Conservation (phyloP, 2,329 filamentous ascomycete species). For the Xylaria sp. region DNA sequence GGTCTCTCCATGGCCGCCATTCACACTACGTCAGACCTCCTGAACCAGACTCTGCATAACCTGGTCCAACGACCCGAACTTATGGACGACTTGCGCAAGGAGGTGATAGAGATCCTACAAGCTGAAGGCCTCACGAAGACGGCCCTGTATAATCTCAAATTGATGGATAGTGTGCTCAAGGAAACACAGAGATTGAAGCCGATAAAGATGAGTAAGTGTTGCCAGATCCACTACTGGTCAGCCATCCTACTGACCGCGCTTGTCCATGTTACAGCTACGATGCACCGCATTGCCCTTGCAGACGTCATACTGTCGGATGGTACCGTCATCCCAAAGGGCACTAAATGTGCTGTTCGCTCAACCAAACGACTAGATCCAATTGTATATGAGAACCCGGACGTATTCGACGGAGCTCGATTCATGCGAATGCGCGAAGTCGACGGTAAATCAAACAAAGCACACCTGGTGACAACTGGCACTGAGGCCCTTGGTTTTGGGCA, state of each 20-base stretch:
- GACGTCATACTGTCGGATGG: slow-evolving; percentile 32
- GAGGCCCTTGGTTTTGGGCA: slow-evolving; percentile 45
- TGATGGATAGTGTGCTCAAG: slow-evolving; percentile 47
- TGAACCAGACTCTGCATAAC: slow-evolving; percentile 47
- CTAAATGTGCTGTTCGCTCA: slow-evolving; percentile 31
- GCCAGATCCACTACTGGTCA: background rate
- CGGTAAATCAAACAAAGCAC: slow-evolving; percentile 28
- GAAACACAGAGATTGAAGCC: slow-evolving; percentile 43
- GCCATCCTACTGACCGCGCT: background rate
- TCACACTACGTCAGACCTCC: slow-evolving; percentile 46
- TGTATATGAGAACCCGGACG: slow-evolving; percentile 30
- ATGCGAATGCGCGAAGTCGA: slow-evolving; percentile 29
- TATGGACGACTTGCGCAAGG: slow-evolving; percentile 48
- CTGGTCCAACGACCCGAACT: slow-evolving; percentile 49
- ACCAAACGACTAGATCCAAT: slow-evolving; percentile 29
- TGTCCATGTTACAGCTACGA: slow-evolving; percentile 25
- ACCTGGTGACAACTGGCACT: slow-evolving; percentile 39
- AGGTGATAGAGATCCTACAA: slow-evolving; percentile 42
- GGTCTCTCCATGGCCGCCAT: slow-evolving; percentile 43
- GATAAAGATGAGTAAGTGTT: slow-evolving; percentile 32
- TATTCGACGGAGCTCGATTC: slow-evolving; percentile 34
- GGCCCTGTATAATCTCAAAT: slow-evolving; percentile 39
- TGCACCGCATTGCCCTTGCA: slow-evolving; percentile 31
- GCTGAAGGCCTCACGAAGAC: slow-evolving; percentile 31
- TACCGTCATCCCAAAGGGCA: slow-evolving; percentile 30